Evolutionary conservation across 805 yeast genomes (phyloP).

Genomic region (Myxozyma monticola): DNA sequence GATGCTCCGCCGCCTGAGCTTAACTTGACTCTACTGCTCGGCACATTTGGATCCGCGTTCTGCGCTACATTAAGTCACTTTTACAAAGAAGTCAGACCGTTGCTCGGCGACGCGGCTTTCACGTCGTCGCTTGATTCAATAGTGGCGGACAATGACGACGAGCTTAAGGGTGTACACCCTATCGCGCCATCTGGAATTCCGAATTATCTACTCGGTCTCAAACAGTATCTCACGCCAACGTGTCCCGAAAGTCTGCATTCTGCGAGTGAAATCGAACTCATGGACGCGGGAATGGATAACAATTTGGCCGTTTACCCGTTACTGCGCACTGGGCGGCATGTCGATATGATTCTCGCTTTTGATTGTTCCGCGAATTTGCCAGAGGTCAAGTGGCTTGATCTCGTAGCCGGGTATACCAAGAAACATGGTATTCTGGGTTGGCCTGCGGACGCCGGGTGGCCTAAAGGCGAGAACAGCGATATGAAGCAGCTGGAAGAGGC

Average conservation of each 20-base stretch:
- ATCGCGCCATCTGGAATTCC: conserved; percentile 31
- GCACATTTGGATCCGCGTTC: conserved; percentile 35
- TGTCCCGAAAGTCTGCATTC: conserved; percentile 27
- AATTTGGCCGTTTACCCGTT: conserved; percentile 52
- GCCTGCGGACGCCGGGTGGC: conserved; percentile 30
- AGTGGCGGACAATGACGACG: conserved; percentile 26
- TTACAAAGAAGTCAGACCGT: conserved; percentile 31
- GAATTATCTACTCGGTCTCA: conserved; percentile 30
- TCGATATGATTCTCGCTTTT: conserved; percentile 60
- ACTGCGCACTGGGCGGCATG: conserved; percentile 53
- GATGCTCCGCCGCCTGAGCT: conserved; percentile 28
- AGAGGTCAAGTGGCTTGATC: conserved; percentile 32
- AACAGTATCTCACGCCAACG: conserved; percentile 12
- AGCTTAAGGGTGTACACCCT: conserved; percentile 31
- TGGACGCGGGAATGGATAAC: conserved; percentile 36
- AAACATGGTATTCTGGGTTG: conserved; percentile 31
- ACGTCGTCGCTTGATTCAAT: conserved; percentile 20
- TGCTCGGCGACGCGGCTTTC: conserved; percentile 16
- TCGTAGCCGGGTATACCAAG: conserved; percentile 32
- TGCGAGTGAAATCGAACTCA: conserved; percentile 20
- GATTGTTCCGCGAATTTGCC: conserved; percentile 51
- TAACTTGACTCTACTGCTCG: conserved; percentile 27
- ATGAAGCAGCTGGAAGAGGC: conserved; percentile 11
- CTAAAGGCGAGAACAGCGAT: conserved; percentile 4
- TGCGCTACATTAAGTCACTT: conserved; percentile 34